A percentile compares a stretch with the other conserved stretches of the same genome.
phyloP scores from a whole-genome alignment of 768 basidiomycete genomes.

The Hydnum rufescens region DNA sequence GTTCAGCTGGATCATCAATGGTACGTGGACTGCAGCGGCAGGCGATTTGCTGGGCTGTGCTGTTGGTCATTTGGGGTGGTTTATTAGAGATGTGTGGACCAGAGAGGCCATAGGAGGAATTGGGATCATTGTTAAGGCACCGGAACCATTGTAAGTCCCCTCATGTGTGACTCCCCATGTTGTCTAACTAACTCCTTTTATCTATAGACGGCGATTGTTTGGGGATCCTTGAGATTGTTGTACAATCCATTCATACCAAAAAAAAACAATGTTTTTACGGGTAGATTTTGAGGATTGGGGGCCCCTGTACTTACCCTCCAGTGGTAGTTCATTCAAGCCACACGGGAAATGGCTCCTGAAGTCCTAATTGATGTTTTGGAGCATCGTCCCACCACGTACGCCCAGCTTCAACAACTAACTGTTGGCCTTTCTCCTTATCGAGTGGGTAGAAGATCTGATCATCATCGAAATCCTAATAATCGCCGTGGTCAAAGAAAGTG shows the following conservation, averaged over 20 bases:
- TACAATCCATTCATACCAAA: too few relatives aligned
- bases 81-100: conserved; percentile 71
- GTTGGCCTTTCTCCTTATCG: neutral
- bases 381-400: neutral
- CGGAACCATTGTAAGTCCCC: conserved; percentile 40
- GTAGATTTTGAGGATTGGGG: neutral
- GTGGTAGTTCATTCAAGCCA: neutral
- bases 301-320: neutral
- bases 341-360: neutral
- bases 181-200: neutral
- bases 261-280: too few relatives aligned
- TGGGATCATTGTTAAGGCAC: conserved; percentile 53
- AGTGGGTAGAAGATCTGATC: neutral
- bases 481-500: neutral
- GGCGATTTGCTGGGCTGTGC: conserved; percentile 70
- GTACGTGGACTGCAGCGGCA: conserved; percentile 66
- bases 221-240: neutral
- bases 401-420: neutral
- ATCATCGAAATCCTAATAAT: neutral
- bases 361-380: neutral
- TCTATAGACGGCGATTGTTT: neutral
- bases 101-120: conserved; percentile 67
- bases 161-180: neutral
- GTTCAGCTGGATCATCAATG: conserved; percentile 49
- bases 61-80: conserved; percentile 76